Percentiles rank a stretch among this genome's conserved stretches.
Evolutionary conservation across 106 monocot genomes (phyloP).

Genomic region (Allium sativum): DNA sequence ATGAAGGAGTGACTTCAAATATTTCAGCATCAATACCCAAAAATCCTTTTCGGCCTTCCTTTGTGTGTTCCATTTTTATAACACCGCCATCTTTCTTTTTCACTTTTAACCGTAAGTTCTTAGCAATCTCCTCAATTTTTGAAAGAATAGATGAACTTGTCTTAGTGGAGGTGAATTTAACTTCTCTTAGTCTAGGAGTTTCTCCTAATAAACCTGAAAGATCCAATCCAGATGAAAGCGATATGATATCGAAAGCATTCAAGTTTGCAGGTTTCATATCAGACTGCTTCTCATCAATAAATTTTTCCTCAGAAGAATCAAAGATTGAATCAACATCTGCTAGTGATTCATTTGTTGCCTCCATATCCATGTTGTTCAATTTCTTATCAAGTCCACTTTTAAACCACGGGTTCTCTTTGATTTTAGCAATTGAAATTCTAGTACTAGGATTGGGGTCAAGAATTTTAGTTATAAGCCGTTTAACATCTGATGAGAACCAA

Average conservation of each 20-base stretch:
- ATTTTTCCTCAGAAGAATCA: not conserved
- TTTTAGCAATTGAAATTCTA: constrained; percentile 29
- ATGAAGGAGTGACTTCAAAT: constrained; percentile 22
- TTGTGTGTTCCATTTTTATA: constrained; percentile 20
- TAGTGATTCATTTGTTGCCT: constrained; percentile 7
- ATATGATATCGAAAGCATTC: constrained; percentile 35
- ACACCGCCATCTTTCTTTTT: constrained; percentile 29
- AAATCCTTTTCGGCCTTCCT: constrained; percentile 14
- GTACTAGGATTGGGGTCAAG: constrained; percentile 35
- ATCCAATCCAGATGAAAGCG: constrained; percentile 30
- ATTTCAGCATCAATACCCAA: constrained; percentile 21
- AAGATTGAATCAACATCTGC: constrained; percentile 12
- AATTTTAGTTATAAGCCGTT: constrained; percentile 18
- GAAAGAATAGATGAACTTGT: constrained; percentile 16
- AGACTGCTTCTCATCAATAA: constrained; percentile 5
- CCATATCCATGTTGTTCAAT: constrained; percentile 2
- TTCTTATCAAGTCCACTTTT: constrained; percentile 14
- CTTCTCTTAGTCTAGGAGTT: constrained; percentile 2
- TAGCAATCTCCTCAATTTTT: constrained; percentile 22
- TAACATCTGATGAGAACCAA: constrained; percentile 33
- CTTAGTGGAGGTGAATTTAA: constrained; percentile 13
- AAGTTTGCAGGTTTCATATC: constrained; percentile 6
- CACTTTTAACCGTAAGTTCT: constrained; percentile 13
- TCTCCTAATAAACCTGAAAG: constrained; percentile 25
- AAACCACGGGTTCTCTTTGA: constrained; percentile 35